Base-by-base conservation (phyloP, 768 basidiomycete species). In the Fistulinella prunicolor region DNA sequence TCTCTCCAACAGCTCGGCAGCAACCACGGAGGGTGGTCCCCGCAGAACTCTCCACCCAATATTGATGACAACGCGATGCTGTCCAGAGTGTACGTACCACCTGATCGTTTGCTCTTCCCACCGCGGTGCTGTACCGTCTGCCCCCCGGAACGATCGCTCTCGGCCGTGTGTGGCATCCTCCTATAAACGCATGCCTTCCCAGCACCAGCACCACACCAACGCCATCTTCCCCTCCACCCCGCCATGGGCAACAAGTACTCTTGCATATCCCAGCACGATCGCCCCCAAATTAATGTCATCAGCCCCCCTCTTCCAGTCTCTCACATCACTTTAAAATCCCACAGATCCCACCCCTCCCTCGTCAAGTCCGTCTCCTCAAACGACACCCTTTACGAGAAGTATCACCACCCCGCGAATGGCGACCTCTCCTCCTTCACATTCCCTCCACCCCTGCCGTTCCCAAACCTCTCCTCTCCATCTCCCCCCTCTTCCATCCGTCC, bases 321-420 rank as follows among this genome's bases (percentile, higher is more conserved):
- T 43, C 72, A 67, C 13, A 44, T 77, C 49, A 70, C 61, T 53
- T 49, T 79, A 10, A 70, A 70, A 41, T 75, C 72, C 38, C 59
- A 66, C 21, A 71, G 70, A 48, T 69, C 64, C 4, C 60, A 64
- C 26, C 58, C 61, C 2, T 71, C 71, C 10, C 61, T 68, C 24
- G 54, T 66, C 32, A 69, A 63, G 54, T 70, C 69, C 22, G 58
- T 66, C 13, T 62, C 65, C 1, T 71, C 73, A n/a, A 65, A 71
- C 43, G 76, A 76, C 14, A 69, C 70, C 29, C 60, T 70, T n/a
- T 65, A 69, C 53, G 66, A 67, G 39, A 67, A 67, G 17, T 46
- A 50, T 26, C 64, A 29, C 41, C 26, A 42, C 39, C 54, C 37
- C 47, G 42, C 26, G 14, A 49, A 54, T 32, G 42, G 44, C 23